Base-by-base conservation (phyloP, 768 basidiomycete genomes). In the Hemileccinum rubropunctum region DNA sequence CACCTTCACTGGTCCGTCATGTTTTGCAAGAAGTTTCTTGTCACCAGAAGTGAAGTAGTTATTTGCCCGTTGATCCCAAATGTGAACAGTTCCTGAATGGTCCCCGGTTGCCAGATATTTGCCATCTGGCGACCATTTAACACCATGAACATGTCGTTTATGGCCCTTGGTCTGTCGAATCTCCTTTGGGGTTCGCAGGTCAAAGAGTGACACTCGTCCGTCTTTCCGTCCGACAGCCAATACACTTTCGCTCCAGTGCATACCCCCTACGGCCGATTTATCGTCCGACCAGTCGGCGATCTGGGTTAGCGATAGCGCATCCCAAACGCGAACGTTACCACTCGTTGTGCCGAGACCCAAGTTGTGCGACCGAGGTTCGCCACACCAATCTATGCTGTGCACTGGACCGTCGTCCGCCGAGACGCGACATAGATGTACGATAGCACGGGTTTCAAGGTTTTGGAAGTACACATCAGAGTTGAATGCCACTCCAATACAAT, bases 401-500 rank as follows among this genome's bases (percentile, higher is more conserved):
- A 80, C 69, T 10, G 64, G 60, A 32, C 76, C 76, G 40, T 65
- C 56, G 20, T 56, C 50, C 30, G 53, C 46, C 23, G 68, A 57
- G 35, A 77, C 64, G 38, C 68, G 69, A 58, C 76, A 82, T 17
- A 86, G 65, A 42, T 75, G 78, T 3, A 74, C 69, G 33, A 85
- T 81, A 27, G 69, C 64, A 30, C 78, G 78, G 3, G 73, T 82
- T 43, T 77, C 72, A 10, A 84, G 74, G 57, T 85, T 75, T 60
- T 85, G 84, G 53, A 80, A 82, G 63, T 79, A 85, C 12, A 85
- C 74, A 12, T 83, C 76, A 45, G 70, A 68, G 17, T 70, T 75
- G 62, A 83, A 86, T 13, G 81, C 79, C 17, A 86, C 82, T 1
- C 82, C 81, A 42, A 86, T 85, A 45, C 72, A 66, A 53, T 86